Base-by-base conservation (phyloP, 2,329 filamentous ascomycete species). In the Podosphaera aphanis region DNA sequence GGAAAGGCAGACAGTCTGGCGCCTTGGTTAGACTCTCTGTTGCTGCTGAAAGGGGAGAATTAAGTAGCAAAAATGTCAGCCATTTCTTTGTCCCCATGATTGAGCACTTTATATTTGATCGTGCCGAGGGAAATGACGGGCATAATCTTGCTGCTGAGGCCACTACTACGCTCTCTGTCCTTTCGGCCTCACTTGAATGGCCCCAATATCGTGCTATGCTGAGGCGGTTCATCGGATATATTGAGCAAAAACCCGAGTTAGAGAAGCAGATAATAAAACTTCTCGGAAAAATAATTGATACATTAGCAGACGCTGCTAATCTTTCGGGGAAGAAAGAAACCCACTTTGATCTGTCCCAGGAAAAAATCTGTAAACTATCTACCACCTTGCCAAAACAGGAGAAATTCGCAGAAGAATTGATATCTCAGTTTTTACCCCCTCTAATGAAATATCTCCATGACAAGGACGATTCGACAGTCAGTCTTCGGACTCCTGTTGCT, bases 401-500 rank as follows among this genome's bases (percentile, higher is more conserved):
- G 8, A 83, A 83, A 59, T 66, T 93, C 29, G 66, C 72, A 15
- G 68, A 72, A 1, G 84, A 93, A 53, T 66, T 95, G 45, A 71
- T 73, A 36, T 72, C 74, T 18, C 77, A 77, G 50, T 81, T 93
- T 54, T 64, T 93, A 33, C 84, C 88, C 0, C 73, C 81, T 16
- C 64, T 98, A 27, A 70, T 79, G n/a, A 73, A 76, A 40, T 90
- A 93, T 58, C 71, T 95, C 23, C 86, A 94, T 55, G 78, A 93
- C 55, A 95, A 94, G 61, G 83, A 95, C 51, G 90, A 98, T 59
- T 78, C 84, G 1, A 86, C 85, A 43, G 88, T 98, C 61, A 93
- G 86, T 63, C 74, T 90, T 45, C 83, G 90, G 60, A 79, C 94
- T 29, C 86, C 88, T 0, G 80, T 93, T 4, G 86, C 85, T 21